These are phyloP conservation scores for Tylopilus subfusipes DNA, from an alignment of 768 basidiomycete species.

Conservation along the genomic window DNA sequence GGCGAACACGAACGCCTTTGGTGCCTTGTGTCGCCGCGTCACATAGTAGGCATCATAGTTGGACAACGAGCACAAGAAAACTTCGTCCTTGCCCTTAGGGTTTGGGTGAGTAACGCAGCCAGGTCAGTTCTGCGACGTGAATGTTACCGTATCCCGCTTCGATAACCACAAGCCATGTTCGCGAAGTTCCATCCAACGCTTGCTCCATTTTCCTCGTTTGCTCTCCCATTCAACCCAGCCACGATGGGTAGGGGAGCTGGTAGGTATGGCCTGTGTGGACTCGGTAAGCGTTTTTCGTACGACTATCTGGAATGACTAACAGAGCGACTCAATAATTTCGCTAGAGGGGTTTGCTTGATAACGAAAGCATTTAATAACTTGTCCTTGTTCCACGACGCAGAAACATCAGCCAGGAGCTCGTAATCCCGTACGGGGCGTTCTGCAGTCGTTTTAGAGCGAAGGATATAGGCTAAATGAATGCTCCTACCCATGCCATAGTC, in stretches of 20 bases:
- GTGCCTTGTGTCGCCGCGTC: conserved; percentile 73
- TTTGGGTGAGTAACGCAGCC: conserved; percentile 4
- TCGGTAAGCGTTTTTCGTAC: conserved; percentile 40
- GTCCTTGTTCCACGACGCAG: conserved; percentile 85
- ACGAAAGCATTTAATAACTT: conserved; percentile 78
- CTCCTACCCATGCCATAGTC: conserved; percentile 88
- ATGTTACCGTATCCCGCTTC: conserved; percentile 80
- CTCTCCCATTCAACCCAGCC: conserved; percentile 85
- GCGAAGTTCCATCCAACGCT: conserved; percentile 83
- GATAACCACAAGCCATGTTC: conserved; percentile 85
- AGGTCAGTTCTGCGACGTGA: not conserved
- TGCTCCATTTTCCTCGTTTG: conserved; percentile 94
- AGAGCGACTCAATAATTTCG: conserved; percentile 52
- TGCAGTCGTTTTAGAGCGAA: conserved; percentile 31
- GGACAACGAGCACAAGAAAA: conserved; percentile 76
- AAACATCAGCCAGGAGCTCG: conserved; percentile 76
- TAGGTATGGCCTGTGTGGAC: conserved; percentile 47
- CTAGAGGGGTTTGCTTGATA: conserved; percentile 69
- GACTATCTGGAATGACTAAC: conserved; percentile 38
- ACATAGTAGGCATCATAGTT: conserved; percentile 87
- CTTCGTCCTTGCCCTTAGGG: conserved; percentile 77
- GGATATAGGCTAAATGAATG: not conserved
- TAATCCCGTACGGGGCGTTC: conserved; percentile 89
- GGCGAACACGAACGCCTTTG: conserved; percentile 82
- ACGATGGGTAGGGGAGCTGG: conserved; percentile 39